Evolutionary conservation across 2,329 filamentous ascomycete species (phyloP).

Genomic region (Verticillium isaacii): DNA sequence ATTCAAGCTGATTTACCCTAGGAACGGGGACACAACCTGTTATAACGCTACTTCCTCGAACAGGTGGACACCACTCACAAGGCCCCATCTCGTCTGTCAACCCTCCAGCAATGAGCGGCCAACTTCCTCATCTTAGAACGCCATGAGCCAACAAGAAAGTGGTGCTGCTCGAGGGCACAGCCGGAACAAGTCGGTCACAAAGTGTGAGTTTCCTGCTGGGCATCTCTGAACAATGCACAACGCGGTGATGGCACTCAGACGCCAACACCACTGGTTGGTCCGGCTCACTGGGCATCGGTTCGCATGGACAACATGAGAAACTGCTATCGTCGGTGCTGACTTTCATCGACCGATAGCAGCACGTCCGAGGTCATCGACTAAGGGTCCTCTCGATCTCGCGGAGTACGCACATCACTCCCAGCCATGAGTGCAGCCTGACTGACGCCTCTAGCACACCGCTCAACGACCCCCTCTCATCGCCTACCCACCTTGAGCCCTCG

Average conservation of each 20-base stretch:
- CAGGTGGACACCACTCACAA: not conserved
- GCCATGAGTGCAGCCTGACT: slow-evolving; percentile 20
- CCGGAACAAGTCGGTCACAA: slow-evolving; percentile 31
- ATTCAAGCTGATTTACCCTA: no score
- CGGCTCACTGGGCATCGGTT: not conserved
- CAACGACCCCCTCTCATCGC: slow-evolving; percentile 13
- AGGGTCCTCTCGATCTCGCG: slow-evolving; percentile 70
- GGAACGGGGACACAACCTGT: no score
- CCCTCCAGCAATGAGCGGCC: not conserved
- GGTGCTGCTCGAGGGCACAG: slow-evolving; percentile 20
- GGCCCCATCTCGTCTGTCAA: not conserved
- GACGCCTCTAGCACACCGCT: slow-evolving; percentile 12
- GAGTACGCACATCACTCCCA: slow-evolving; percentile 48
- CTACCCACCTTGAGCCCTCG: slow-evolving; percentile 9
- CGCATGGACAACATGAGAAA: not conserved
- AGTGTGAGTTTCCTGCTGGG: slow-evolving; percentile 22
- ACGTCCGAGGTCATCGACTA: slow-evolving; percentile 66
- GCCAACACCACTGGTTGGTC: not conserved
- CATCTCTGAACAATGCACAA: no score
- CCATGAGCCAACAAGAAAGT: not conserved
- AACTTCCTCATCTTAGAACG: not conserved
- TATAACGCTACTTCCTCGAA: no score
- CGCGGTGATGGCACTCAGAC: not conserved
- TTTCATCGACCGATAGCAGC: slow-evolving; percentile 32
- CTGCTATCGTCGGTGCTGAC: not conserved